A percentile compares a stretch with the other conserved stretches of the same genome.
Evolutionary conservation across 352 stramenopile genomes (phyloP).

Genomic region (Thraustotheca clavata): DNA sequence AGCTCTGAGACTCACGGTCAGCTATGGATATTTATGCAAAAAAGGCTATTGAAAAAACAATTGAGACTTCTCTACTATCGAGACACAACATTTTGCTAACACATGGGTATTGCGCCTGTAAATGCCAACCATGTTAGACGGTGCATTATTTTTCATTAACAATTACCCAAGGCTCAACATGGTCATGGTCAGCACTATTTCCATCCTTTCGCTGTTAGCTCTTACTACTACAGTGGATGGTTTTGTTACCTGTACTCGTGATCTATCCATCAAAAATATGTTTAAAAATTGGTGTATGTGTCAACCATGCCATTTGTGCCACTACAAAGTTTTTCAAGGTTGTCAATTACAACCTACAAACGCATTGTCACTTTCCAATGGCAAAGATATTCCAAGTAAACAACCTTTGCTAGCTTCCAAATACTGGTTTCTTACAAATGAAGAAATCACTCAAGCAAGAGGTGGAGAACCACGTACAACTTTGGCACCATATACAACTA

Average conservation of each 20-base stretch:
- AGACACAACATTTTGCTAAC: no score
- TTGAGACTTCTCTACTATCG: no score
- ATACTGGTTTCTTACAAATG: constrained; percentile 20
- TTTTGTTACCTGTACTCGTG: not conserved
- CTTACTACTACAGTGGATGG: not conserved
- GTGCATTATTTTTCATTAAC: no score
- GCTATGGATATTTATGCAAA: no score
- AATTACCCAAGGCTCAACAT: no score
- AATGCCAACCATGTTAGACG: no score
- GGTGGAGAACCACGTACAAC: constrained; percentile 5
- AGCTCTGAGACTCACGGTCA: no score
- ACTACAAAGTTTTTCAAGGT: constrained; percentile 23
- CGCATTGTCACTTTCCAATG: not conserved
- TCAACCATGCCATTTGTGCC: constrained; percentile 33
- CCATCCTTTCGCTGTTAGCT: not conserved
- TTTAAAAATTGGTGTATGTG: constrained; percentile 30
- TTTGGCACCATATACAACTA: not conserved
- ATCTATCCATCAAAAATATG: constrained; percentile 18
- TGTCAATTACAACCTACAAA: constrained; percentile 25
- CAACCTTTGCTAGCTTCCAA: constrained; percentile 7
- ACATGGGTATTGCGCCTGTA: no score
- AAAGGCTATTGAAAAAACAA: no score
- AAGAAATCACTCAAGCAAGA: constrained; percentile 16
- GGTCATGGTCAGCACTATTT: no score
- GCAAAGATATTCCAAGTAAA: constrained; percentile 7